Evolutionary conservation across 2,329 filamentous ascomycete species (phyloP).

Genomic region (Talaromyces islandicus): DNA sequence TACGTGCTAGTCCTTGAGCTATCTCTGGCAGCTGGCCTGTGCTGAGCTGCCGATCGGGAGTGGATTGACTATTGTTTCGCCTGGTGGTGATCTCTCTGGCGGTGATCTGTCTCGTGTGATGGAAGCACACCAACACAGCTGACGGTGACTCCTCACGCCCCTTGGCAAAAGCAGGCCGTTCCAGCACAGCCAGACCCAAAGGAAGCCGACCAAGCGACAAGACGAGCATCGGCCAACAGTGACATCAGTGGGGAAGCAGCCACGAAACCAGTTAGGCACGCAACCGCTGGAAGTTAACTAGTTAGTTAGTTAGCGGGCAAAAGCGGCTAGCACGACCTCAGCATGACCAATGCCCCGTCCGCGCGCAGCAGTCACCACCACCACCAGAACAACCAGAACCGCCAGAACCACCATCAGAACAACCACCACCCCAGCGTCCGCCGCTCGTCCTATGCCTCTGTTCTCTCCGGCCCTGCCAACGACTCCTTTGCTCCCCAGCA

Average conservation of each 20-base stretch:
- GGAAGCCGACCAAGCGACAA: not conserved
- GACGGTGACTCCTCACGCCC: too few species aligned
- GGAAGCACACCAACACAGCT: too few species aligned
- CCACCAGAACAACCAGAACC: constrained; percentile 13
- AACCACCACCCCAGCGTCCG: constrained; percentile 31
- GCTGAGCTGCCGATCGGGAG: too few species aligned
- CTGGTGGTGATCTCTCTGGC: too few species aligned
- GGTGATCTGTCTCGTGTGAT: too few species aligned
- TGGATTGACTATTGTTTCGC: too few species aligned
- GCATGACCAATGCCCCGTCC: constrained; percentile 41
- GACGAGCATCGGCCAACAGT: not conserved
- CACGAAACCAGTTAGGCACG: not conserved
- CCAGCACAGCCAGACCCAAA: too few species aligned
- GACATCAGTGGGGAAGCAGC: not conserved
- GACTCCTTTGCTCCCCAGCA: constrained; percentile 15
- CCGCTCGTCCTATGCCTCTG: constrained; percentile 58
- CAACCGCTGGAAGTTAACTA: too few species aligned
- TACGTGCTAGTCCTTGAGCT: too few species aligned
- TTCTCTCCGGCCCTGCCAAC: constrained; percentile 32
- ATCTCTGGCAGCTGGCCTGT: not conserved
- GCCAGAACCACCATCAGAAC: too few species aligned
- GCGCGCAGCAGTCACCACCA: constrained; percentile 19
- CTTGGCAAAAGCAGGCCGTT: too few species aligned
- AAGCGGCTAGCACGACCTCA: constrained; percentile 16
- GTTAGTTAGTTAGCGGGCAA: not conserved